phyloP scores from a whole-genome alignment of 768 basidiomycete genomes.

The Cystobasidiopsis lactophilus region DNA sequence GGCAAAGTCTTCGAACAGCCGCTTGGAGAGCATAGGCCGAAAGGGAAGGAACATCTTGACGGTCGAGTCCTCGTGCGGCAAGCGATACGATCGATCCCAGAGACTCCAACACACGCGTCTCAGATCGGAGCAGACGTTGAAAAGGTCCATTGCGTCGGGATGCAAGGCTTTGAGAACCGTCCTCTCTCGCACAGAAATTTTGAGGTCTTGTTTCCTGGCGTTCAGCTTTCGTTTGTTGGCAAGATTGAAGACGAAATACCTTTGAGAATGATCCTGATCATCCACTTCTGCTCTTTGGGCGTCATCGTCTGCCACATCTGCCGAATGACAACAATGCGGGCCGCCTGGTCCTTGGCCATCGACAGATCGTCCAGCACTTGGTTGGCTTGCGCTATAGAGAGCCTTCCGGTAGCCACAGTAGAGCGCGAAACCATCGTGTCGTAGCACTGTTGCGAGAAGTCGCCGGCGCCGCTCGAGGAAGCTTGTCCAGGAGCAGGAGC shows the following conservation, averaged over 20 bases:
- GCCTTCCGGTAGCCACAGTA: constrained; percentile 42
- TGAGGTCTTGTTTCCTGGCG: constrained; percentile 68
- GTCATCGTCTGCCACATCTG: background rate
- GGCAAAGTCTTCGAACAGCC: constrained; percentile 56
- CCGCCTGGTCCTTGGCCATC: constrained; percentile 52
- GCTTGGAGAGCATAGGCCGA: constrained; percentile 84
- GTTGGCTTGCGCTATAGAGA: constrained; percentile 70
- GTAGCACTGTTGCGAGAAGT: constrained; percentile 66
- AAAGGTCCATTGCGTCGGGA: constrained; percentile 77
- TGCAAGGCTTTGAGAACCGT: constrained; percentile 81
- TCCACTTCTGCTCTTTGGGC: constrained; percentile 54
- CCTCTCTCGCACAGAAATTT: constrained; percentile 79
- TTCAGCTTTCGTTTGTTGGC: background rate
- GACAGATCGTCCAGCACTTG: constrained; percentile 54
- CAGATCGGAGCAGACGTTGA: constrained; percentile 88
- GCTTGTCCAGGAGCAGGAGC: background rate
- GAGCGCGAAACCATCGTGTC: constrained; percentile 70
- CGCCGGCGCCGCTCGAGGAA: constrained; percentile 29
- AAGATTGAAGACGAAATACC: constrained; percentile 30
- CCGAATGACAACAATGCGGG: constrained; percentile 1
- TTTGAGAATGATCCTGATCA: constrained; percentile 86
- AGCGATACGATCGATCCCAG: constrained; percentile 45
- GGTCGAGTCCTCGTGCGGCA: constrained; percentile 42
- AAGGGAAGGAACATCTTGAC: constrained; percentile 68
- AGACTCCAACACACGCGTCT: constrained; percentile 82